Evolutionary conservation across 2,329 filamentous ascomycete genomes (phyloP), one percentile per base, ranked within the genome.

Genomic region (Arthrobotrys musiformis): DNA sequence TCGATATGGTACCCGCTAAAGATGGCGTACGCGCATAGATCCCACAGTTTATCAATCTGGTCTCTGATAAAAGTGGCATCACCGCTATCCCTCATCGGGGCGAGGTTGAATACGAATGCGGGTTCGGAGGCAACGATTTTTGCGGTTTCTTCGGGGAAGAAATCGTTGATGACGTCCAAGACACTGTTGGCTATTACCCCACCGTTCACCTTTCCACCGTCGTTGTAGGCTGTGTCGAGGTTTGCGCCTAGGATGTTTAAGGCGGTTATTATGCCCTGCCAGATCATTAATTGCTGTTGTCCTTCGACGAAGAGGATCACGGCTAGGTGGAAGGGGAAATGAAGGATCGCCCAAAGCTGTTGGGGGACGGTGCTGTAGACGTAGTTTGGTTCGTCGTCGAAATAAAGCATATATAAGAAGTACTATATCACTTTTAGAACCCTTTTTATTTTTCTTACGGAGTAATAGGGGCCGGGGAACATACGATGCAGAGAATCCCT

Each of bases 261-360:
- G 19, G 84, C 82, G 69, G 86, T 85, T 22, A 86, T 81, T 5
- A 86, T 85, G 52, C 84, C 84, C 35, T 84, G 83, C 40, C 86
- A 82, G 1, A 86, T 83, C 11, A 86, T 83, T 56, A 90, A 86
- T 79, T 90, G 88, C 5, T 88, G 88, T 42, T 86, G 85, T 13
- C 88, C 89, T 80, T 90, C 89, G 50, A 90, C 86, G n/a, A 90
- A 86, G 5, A 91, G 86, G 13, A 90, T 86, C 33, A 91, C 86
- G 4, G 87, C 84, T 1, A 90, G 85, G 79, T 91, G 89, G 79
- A 91, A 88, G 0, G 89, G 89, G 74, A 90, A 88, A 82, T 91
- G 89, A 0, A 89, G 81, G 1, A 85, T 70, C 0, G 86, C 85
- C 88, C 88, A 89, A 63, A 89, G 82, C 61, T 89, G 87, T 79